Evolutionary conservation across 257 asterid genomes (phyloP).

Genomic region (Mentha longifolia): DNA sequence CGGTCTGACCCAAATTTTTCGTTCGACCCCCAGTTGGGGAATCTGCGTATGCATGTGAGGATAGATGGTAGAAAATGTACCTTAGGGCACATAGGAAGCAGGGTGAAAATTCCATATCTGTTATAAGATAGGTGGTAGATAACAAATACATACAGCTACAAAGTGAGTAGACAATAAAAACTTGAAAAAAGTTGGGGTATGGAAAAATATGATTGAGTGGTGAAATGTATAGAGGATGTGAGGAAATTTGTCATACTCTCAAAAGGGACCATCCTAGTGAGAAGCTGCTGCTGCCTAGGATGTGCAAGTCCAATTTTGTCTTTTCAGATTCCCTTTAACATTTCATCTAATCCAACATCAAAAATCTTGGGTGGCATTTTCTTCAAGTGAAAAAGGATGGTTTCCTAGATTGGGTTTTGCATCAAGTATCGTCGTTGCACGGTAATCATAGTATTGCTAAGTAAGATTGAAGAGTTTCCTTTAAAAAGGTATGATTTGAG

Average conservation of each 20-base stretch:
- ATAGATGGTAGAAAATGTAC: too few species aligned
- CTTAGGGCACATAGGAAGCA: too few species aligned
- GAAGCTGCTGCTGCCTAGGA: slow-evolving; percentile 31
- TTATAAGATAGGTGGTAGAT: neutral
- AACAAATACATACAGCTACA: neutral
- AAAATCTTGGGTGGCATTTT: neutral
- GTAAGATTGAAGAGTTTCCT: too few species aligned
- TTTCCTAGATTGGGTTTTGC: slow-evolving; percentile 6
- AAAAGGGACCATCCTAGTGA: slow-evolving; percentile 44
- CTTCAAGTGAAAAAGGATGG: neutral
- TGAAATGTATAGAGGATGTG: slow-evolving; percentile 25
- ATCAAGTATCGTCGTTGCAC: neutral
- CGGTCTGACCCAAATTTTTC: too few species aligned
- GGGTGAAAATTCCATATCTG: slow-evolving; percentile 17
- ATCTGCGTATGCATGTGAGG: too few species aligned
- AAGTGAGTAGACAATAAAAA: slow-evolving; percentile 25
- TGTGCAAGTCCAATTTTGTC: slow-evolving; percentile 41
- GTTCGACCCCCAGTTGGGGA: too few species aligned
- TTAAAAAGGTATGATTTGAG: too few species aligned
- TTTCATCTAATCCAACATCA: too few species aligned
- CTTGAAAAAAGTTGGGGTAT: slow-evolving; percentile 27
- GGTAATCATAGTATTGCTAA: too few species aligned
- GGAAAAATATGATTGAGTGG: slow-evolving; percentile 24
- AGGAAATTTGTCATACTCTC: slow-evolving; percentile 37
- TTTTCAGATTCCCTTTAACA: slow-evolving; percentile 42